These are phyloP conservation scores for Aquilaria agallochum DNA, from an alignment of 441 rosid species.

Conservation along the genomic window DNA sequence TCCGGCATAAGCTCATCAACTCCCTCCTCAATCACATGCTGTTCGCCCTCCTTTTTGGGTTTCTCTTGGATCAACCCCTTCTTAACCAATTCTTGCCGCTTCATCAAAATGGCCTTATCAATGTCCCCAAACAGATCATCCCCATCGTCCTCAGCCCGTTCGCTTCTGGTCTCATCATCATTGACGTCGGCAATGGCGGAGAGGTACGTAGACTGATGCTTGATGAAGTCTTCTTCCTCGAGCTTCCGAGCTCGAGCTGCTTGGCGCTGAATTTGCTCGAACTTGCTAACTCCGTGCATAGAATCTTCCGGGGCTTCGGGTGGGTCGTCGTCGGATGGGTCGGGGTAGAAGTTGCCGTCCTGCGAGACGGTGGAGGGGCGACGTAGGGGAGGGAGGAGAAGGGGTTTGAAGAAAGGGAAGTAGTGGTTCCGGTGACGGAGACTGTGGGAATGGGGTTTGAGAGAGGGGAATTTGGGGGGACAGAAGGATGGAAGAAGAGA, in stretches of 20 bases:
- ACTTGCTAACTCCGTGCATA: slow-evolving; percentile 73
- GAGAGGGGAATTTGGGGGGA: slow-evolving; percentile 22
- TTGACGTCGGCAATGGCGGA: slow-evolving; percentile 74
- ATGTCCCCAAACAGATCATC: slow-evolving; percentile 86
- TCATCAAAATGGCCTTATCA: slow-evolving; percentile 80
- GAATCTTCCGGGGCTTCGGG: slow-evolving; percentile 89
- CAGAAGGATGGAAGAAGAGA: slow-evolving; percentile 32
- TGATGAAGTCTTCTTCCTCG: slow-evolving; percentile 73
- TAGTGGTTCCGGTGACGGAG: not conserved
- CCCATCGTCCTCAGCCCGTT: slow-evolving; percentile 21
- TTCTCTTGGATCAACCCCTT: slow-evolving; percentile 60
- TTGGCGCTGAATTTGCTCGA: slow-evolving; percentile 69
- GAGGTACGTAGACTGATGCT: slow-evolving; percentile 59
- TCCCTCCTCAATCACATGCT: slow-evolving; percentile 23
- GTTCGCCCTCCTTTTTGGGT: slow-evolving; percentile 25
- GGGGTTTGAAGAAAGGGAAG: slow-evolving; percentile 19
- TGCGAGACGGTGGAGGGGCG: slow-evolving; percentile 30
- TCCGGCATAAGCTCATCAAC: slow-evolving; percentile 66
- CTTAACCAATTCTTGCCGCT: slow-evolving; percentile 71
- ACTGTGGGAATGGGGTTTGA: slow-evolving; percentile 6
- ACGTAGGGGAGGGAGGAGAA: slow-evolving; percentile 16
- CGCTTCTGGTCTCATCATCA: slow-evolving; percentile 53
- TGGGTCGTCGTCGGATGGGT: slow-evolving; percentile 74
- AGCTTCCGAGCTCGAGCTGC: slow-evolving; percentile 66
- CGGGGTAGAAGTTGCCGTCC: slow-evolving; percentile 54